Conservation (phyloP, 1,284 basidiomycete species). For the Megacollybia platyphylla region DNA sequence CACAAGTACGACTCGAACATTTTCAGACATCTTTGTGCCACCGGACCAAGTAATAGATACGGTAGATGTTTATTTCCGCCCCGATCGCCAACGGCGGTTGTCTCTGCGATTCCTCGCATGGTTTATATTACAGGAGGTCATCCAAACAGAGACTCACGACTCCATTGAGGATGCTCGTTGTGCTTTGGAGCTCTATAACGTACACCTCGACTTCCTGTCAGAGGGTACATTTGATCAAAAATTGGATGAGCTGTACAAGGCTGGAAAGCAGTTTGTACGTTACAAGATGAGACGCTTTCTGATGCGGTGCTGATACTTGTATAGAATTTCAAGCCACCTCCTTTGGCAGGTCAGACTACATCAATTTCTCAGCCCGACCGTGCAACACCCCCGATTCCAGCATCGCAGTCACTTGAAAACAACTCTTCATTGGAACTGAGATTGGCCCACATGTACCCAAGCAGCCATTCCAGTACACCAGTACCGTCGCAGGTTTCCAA, state of each 20-base stretch:
- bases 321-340: not conserved
- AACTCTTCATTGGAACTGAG: not conserved
- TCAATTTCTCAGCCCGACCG: not conserved
- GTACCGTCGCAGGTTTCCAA: not conserved
- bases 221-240: slow-evolving; percentile 78
- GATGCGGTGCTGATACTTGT: not conserved
- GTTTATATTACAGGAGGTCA: slow-evolving; percentile 84
- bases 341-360: not conserved
- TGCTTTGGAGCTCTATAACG: slow-evolving; percentile 79
- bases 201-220: slow-evolving; percentile 69
- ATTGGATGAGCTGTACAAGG: slow-evolving; percentile 71
- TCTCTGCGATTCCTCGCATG: slow-evolving; percentile 92
- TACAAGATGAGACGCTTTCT: not conserved
- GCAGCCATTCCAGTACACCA: slow-evolving; percentile 1
- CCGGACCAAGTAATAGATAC: slow-evolving; percentile 95
- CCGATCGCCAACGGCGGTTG: slow-evolving; percentile 72
- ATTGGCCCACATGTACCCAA: slow-evolving; percentile 1
- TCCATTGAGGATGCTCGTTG: slow-evolving; percentile 93
- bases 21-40: slow-evolving; percentile 86
- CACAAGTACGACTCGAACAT: slow-evolving; percentile 3
- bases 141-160: slow-evolving; percentile 91
- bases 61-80: slow-evolving; percentile 86
- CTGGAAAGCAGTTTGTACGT: slow-evolving; percentile 58
- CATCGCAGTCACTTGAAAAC: not conserved
- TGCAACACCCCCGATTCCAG: not conserved